Evolutionary conservation across 2,329 filamentous ascomycete genomes (phyloP).

Genomic region (Endocalyx cinctus): DNA sequence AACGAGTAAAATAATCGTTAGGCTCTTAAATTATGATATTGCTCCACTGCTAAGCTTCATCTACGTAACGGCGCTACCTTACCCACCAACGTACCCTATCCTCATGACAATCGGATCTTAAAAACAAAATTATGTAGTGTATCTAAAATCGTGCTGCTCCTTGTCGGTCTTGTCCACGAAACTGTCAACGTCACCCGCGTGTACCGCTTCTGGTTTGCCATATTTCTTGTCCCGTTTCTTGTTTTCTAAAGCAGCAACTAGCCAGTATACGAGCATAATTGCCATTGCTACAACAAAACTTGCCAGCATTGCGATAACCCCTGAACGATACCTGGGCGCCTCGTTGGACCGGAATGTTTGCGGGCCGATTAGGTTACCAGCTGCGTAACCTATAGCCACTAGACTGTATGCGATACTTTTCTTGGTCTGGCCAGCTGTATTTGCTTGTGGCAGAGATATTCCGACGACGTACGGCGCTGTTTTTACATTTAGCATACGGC

Average conservation of each 20-base stretch:
- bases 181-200: slow-evolving; percentile 14
- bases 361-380: slow-evolving; percentile 37
- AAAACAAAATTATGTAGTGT: slow-evolving; percentile 23
- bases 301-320: slow-evolving; percentile 31
- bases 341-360: slow-evolving; percentile 35
- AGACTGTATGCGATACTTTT: slow-evolving; percentile 34
- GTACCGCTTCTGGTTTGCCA: slow-evolving; percentile 16
- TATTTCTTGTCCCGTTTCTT: slow-evolving; percentile 19
- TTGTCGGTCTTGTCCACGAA: slow-evolving; percentile 18
- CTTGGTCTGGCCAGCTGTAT: slow-evolving; percentile 31
- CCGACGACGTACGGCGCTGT: slow-evolving; percentile 23
- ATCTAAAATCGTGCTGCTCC: slow-evolving; percentile 20
- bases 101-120: too few relatives aligned
- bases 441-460: slow-evolving; percentile 22
- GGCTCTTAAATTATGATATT: too few relatives aligned
- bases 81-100: too few relatives aligned
- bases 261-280: slow-evolving; percentile 27
- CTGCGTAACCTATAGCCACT: slow-evolving; percentile 34
- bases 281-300: slow-evolving; percentile 29
- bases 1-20: too few relatives aligned
- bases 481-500: too few relatives aligned
- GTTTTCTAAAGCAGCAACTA: slow-evolving; percentile 19
- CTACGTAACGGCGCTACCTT: too few relatives aligned
- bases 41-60: too few relatives aligned
- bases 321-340: slow-evolving; percentile 32